Base-by-base conservation (phyloP, 1,139 yeast species). In the Arxiozyma telluris region DNA sequence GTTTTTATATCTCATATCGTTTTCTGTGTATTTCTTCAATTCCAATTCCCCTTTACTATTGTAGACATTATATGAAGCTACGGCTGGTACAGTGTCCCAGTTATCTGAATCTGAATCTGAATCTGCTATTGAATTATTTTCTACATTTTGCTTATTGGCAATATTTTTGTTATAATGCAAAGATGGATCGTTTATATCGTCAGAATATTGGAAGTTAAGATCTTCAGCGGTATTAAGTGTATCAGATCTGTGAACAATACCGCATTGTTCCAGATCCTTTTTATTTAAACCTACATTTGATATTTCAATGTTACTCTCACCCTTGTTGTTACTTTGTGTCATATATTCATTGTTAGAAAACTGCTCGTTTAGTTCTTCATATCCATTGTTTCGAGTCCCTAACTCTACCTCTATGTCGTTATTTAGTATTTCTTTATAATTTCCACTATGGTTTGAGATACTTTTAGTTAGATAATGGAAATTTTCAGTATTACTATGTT, bases 81-180 rank as follows among this genome's bases (percentile, higher is more conserved):
- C 78, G 0, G 84, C 77, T 15, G 80, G 80, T 82, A 83, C 82
- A 17, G 79, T 77, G 58, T 78, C 78, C 87, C 87, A 81, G 12
- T 57, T 61, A 38, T 58, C 64, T 22, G 50, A 45, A 42, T 55
- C 59, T 5, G 62, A 55, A 46, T 60, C 25, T 23, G 25, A 41
- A 27, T 39, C n/a, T 38, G 50, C 27, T 47, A 23, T n/a, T 23
- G 50, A 30, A 5, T 34, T 22, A 20, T n/a, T 39, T 17, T 39
- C 44, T n/a, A 41, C 17, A 11, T 17, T 12, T 48, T 15, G 39
- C 3, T 12, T 8, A 3, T 34, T 34, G 3, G 12, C 3, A 34
- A 27, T 9, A 41, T 20, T 50, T 41, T 21, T 30, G n/a, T 39
- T 43, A 47, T n/a, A 34, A 2, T 23, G 9, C 7, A 25, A 4